Evolutionary conservation across 306 rosid genomes (phyloP), one percentile per base, ranked within the genome.

Genomic region (Cucurbita argyrosperma): DNA sequence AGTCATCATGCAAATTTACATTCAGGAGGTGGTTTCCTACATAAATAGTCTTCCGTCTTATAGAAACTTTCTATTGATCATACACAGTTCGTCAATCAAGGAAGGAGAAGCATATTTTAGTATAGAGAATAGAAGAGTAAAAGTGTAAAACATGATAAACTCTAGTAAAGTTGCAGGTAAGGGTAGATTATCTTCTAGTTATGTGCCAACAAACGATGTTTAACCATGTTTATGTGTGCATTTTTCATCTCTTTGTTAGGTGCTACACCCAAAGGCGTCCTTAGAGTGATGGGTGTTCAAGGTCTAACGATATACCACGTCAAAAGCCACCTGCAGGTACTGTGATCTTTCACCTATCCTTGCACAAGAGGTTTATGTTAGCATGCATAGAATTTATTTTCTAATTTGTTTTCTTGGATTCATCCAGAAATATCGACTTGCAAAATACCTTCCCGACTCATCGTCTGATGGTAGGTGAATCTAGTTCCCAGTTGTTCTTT

Each of bases 201-300:
- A 2, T 57, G 62, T 10, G 15, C 38, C 3, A 19, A 54, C 59
- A 54, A 50, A 14, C 1, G 18, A 50, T 14, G 54, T 50, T 14
- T 13, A 14, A 14, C 54, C 54, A 50, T 50, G 5, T 50, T 14
- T n/a, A 54, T 3, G 59, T 7, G 49, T 47, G 59, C 30, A 49
- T 72, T 30, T 68, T 72, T 23, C n/a, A 19, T 75, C 47, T 15
- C 71, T 78, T 82, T 71, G 26, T 46, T 79, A 94, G 99, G 96
- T 74, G 99, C 99, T 71, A 94, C 99, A 23, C 99, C 99, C 51
- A 94, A 94, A 82, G 99, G 99, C 37, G 99, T 94, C 64, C 96
- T 94, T 74, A 86, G 96, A 89, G 97, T 89, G 73, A 94, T 94
- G 96, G 99, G 99, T 65, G 96, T 94, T 74, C 96, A 89, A 81